A percentile compares a stretch with the other conserved stretches of the same genome.
phyloP scores from a whole-genome alignment of 2,329 filamentous ascomycete species.

The Sporothrix globosa region DNA sequence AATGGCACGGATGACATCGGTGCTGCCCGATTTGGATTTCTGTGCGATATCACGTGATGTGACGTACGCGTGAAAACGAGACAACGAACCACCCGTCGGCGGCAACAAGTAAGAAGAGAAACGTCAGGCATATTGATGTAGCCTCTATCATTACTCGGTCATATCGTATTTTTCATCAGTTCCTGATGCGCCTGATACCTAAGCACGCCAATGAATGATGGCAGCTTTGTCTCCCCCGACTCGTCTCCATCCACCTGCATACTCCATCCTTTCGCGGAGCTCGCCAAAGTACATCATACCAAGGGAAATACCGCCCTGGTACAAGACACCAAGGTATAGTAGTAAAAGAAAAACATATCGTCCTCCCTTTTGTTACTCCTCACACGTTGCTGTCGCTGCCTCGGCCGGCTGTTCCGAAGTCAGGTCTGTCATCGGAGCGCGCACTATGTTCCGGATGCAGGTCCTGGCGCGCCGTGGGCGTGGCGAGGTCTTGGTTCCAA shows the following conservation, averaged over 20 bases:
- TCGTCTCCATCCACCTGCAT: background rate
- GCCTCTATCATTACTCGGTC: conserved; percentile 23
- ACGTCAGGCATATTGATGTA: background rate
- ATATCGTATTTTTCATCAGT: conserved; percentile 3
- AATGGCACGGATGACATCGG: conserved; percentile 18
- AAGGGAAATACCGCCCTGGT: conserved; percentile 12
- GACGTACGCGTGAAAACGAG: background rate
- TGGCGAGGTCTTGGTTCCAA: background rate
- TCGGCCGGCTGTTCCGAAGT: background rate
- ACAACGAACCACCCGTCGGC: background rate
- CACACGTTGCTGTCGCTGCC: background rate
- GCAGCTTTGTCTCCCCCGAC: background rate
- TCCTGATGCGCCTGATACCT: background rate
- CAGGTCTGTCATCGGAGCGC: background rate
- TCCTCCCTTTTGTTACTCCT: conserved; percentile 10
- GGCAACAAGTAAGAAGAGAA: background rate
- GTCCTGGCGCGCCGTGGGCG: background rate
- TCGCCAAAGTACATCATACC: conserved; percentile 1
- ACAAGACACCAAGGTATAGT: conserved; percentile 22
- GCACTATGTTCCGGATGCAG: background rate
- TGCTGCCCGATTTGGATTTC: background rate
- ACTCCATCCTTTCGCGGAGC: background rate
- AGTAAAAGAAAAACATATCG: background rate
- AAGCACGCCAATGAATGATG: background rate
- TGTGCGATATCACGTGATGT: conserved; percentile 4